A percentile compares a stretch with the other conserved stretches of the same genome.
Evolutionary conservation across 176 grass and related monocot species (phyloP).

Genomic region (Coix lacrymajobi): DNA sequence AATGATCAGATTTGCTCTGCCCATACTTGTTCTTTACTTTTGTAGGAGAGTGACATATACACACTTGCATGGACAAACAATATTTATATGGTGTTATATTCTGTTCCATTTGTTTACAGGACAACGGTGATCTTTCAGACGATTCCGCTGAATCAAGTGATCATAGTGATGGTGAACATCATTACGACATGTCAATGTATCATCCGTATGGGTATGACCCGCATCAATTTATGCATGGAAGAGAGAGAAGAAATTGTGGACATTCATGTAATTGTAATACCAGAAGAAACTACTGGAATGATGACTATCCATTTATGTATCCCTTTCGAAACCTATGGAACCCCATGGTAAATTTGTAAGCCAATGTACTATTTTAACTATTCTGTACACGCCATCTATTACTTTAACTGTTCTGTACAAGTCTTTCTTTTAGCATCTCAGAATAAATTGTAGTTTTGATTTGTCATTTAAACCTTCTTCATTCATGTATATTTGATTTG

Average conservation of each 20-base stretch:
- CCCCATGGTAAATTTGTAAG: constrained; percentile 10
- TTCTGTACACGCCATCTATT: too few species aligned
- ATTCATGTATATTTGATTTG: background rate
- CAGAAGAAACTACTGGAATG: background rate
- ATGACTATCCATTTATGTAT: background rate
- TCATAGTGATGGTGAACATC: background rate
- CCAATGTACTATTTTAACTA: background rate
- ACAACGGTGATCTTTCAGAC: background rate
- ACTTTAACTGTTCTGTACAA: too few species aligned
- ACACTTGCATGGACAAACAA: background rate
- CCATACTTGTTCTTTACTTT: background rate
- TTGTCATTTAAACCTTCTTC: background rate
- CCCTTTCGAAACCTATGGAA: background rate
- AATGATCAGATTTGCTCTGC: background rate
- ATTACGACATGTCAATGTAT: background rate
- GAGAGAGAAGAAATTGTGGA: background rate
- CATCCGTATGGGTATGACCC: background rate
- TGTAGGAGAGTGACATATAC: background rate
- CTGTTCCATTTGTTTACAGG: constrained; percentile 5
- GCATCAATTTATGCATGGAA: background rate
- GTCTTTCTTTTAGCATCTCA: background rate
- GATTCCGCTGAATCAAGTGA: background rate
- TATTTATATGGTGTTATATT: constrained; percentile 2
- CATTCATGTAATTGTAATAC: background rate
- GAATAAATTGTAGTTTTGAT: background rate